Evolutionary conservation across 768 basidiomycete genomes (phyloP), one percentile per base, ranked within the genome.

Genomic region (Suillus luteus): DNA sequence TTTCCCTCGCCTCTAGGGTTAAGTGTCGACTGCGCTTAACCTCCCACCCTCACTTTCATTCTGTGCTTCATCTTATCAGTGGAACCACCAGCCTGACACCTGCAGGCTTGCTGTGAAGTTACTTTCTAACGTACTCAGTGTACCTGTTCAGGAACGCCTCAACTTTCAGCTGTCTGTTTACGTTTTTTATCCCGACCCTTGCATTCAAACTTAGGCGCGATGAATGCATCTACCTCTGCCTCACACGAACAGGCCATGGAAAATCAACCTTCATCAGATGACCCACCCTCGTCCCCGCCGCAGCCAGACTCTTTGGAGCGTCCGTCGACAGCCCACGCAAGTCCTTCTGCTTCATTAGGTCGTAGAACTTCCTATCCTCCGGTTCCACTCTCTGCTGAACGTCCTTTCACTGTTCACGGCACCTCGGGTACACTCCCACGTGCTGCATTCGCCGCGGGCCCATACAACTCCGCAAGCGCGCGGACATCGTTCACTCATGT

Each of bases 401-500:
- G 68, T 5, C 75, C 67, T 15, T 68, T 66, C 3, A 62, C 73
- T 2, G 73, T 38, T 35, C 64, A 57, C 8, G 64, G 61, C 12
- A 63, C 68, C 43, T 41, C 62, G 8, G 62, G 22, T 62, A 40
- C 38, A 7, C 19, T 31, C 31, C 65, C 57, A 10, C 31, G 59
- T 17, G 43, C 43, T 3, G n/a, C 62, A 48, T 55, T 62, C 4
- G 5, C 62, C n/a, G 11, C 24, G 19, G 66, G 70, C 11, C 72
- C 73, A 62, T 65, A 73, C 65, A 62, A 73, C 38, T 79, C 81
- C 22, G 77, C 81, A 41, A 81, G 81, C 59, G 80, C 85, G 0
- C 80, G 83, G 27, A 85, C 85, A 8, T 85, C 85, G 12, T 82
- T 81, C 66, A 86, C 85, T 2, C 80, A 80, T 31, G 84, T 85